Evolutionary conservation across 1,139 yeast species (phyloP).

Genomic region (Saccharomycopsis crataegensis): DNA sequence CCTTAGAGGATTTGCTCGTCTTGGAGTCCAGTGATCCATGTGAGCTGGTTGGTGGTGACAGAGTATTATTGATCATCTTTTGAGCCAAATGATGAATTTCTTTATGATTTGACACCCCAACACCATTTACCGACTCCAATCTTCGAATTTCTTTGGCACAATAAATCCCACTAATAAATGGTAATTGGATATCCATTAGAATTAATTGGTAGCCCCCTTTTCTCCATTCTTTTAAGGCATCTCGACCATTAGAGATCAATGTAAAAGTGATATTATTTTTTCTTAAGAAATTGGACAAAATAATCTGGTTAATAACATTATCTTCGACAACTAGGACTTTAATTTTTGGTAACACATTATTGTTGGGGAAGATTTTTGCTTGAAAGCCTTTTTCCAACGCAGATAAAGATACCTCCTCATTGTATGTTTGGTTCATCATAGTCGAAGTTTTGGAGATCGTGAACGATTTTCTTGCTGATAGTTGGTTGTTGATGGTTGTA

Average conservation of each 20-base stretch:
- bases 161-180: slow-evolving; percentile 88
- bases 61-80: neutral
- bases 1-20: too few species aligned
- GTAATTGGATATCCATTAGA: slow-evolving; percentile 90
- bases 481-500: neutral
- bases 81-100: neutral
- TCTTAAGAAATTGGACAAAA: slow-evolving; percentile 84
- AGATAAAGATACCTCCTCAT: neutral
- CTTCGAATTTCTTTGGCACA: slow-evolving; percentile 87
- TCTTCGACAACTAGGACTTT: slow-evolving; percentile 93
- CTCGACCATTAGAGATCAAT: slow-evolving; percentile 86
- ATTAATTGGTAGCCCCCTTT: slow-evolving; percentile 89
- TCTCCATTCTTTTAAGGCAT: slow-evolving; percentile 88
- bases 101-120: slow-evolving; percentile 53
- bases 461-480: neutral
- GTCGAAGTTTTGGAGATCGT: neutral
- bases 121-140: slow-evolving; percentile 69
- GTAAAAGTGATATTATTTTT: slow-evolving; percentile 80
- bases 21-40: too few species aligned
- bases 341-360: slow-evolving; percentile 53
- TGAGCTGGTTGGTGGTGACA: too few species aligned
- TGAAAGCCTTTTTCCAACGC: slow-evolving; percentile 12
- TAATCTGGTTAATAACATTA: slow-evolving; percentile 88
- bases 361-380: slow-evolving; percentile 16
- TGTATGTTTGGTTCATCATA: neutral